phyloP scores from a whole-genome alignment of 768 basidiomycete species.

The Pisolithus albus region DNA sequence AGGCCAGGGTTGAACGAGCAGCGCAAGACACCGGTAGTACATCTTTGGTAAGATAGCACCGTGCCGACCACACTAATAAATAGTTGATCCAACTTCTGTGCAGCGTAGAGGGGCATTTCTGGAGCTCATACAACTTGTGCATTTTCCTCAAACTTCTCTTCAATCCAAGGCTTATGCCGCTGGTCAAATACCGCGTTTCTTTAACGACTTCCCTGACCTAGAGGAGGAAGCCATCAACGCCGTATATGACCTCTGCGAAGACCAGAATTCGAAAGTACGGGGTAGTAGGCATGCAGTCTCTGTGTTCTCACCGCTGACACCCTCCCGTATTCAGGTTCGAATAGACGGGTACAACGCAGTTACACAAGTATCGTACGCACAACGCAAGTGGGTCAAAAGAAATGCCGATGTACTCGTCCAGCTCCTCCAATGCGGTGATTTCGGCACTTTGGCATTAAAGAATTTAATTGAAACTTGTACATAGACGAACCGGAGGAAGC shows the following conservation, averaged over 20 bases:
- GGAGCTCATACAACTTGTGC: constrained; percentile 48
- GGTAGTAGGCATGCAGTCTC: constrained; percentile 1
- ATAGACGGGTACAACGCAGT: constrained; percentile 62
- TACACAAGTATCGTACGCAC: constrained; percentile 40
- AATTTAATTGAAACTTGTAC: constrained; percentile 6
- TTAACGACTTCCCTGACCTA: constrained; percentile 63
- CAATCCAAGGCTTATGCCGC: constrained; percentile 52
- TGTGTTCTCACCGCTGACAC: constrained; percentile 2
- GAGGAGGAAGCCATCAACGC: constrained; percentile 71
- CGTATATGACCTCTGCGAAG: constrained; percentile 75
- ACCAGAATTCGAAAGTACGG: constrained; percentile 47
- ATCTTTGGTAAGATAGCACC: constrained; percentile 29
- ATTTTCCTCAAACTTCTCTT: constrained; percentile 34
- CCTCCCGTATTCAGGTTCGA: constrained; percentile 43
- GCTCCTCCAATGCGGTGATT: constrained; percentile 61
- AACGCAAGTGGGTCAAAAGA: constrained; percentile 55
- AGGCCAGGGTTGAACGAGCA: constrained; percentile 39
- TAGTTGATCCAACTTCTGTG: constrained; percentile 6
- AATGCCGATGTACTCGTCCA: constrained; percentile 75
- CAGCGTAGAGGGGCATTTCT: constrained; percentile 49
- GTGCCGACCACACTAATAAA: background rate
- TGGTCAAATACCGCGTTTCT: constrained; percentile 47
- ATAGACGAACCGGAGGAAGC: constrained; percentile 65
- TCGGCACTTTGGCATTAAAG: background rate
- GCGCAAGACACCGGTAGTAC: constrained; percentile 33